These are phyloP conservation scores for Ilex paraguariensis DNA, from an alignment of 305 asterid species.

Conservation along the genomic window DNA sequence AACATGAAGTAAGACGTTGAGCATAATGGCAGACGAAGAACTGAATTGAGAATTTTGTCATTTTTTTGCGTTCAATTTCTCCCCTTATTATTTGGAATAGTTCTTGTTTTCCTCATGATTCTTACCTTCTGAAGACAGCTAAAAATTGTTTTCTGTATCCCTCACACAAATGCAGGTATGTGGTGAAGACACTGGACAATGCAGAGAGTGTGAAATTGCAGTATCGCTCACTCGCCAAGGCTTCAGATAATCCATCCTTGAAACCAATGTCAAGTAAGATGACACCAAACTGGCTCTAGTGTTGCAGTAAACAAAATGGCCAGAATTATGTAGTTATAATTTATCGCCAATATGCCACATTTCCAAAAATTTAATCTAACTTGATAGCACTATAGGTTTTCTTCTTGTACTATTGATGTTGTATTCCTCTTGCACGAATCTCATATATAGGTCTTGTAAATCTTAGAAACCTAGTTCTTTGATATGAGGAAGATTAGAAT, in stretches of 20 bases:
- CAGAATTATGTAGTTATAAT: background rate
- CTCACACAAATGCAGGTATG: constrained; percentile 52
- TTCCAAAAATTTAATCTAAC: constrained; percentile 1
- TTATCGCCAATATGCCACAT: background rate
- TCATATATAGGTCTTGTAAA: background rate
- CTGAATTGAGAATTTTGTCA: too few species aligned
- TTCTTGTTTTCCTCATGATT: too few species aligned
- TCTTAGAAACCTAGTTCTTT: background rate
- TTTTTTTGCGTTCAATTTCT: too few species aligned
- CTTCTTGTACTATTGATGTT: constrained; percentile 6
- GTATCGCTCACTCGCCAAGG: constrained; percentile 83
- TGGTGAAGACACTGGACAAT: constrained; percentile 93
- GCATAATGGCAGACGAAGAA: too few species aligned
- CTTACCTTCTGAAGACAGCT: too few species aligned
- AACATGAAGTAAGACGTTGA: too few species aligned
- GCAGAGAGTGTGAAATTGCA: constrained; percentile 98
- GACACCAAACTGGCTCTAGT: constrained; percentile 56
- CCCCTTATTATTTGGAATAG: too few species aligned
- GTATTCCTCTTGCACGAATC: background rate
- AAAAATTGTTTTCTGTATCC: too few species aligned
- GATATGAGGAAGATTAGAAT: background rate
- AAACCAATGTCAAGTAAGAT: constrained; percentile 45
- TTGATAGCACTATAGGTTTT: background rate
- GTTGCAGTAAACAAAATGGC: constrained; percentile 5
- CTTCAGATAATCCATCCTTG: constrained; percentile 39